phyloP scores from a whole-genome alignment of 176 grass and related monocot species.

The Oryza punctata region DNA sequence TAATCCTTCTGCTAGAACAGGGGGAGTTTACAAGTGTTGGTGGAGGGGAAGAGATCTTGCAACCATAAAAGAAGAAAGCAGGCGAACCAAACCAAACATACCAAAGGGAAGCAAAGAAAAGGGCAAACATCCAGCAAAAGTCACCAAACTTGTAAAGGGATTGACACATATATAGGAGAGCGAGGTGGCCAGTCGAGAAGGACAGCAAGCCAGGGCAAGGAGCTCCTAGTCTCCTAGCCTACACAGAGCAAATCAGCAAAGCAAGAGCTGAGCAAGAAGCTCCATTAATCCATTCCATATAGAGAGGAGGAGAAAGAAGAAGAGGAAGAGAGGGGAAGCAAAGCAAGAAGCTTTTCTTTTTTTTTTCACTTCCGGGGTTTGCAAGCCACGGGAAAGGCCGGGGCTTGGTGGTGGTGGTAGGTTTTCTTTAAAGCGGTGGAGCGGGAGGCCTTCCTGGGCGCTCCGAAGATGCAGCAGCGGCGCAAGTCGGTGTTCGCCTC shows the following conservation, averaged over 20 bases:
- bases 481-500: constrained; percentile 72
- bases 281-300: constrained; percentile 9
- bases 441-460: neutral
- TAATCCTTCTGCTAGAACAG: constrained; percentile 16
- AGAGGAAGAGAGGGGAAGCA: constrained; percentile 13
- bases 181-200: constrained; percentile 39
- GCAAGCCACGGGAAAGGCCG: constrained; percentile 28
- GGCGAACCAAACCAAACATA: constrained; percentile 66
- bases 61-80: constrained; percentile 66
- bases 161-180: constrained; percentile 47
- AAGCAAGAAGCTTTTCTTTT: neutral
- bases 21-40: constrained; percentile 39
- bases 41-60: constrained; percentile 38
- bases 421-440: constrained; percentile 27
- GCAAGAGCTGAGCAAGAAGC: constrained; percentile 25
- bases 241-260: constrained; percentile 4
- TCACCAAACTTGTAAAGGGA: constrained; percentile 50
- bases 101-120: constrained; percentile 55
- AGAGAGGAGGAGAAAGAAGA: neutral
- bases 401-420: neutral
- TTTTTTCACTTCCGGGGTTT: neutral
- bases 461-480: constrained; percentile 67
- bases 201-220: constrained; percentile 28
- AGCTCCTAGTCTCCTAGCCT: neutral
- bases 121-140: constrained; percentile 24